Base-by-base conservation (phyloP, 192 early-diverging fungal genomes). In the Chytriomyces confervae region DNA sequence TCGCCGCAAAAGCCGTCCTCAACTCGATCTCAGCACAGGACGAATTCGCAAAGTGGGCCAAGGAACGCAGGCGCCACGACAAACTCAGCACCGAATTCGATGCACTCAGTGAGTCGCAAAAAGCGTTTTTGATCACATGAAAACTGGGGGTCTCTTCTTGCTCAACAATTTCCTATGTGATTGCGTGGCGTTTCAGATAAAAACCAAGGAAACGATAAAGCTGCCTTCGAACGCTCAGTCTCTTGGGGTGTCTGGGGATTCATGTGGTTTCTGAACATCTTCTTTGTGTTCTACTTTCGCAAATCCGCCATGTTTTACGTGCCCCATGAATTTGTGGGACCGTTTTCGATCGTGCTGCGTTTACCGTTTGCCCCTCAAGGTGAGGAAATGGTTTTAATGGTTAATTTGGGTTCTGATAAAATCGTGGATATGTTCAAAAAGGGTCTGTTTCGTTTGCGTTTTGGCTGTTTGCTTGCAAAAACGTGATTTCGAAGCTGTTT, bases 41-140 rank as follows among this genome's bases (percentile, higher is more conserved):
- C 44, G 69, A 79, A 8, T 79, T 79, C 65, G 77, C 77, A 49
- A 61, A 65, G 46, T 97, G 47, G 96, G 96, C 80, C 91, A 96
- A 79, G 94, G 95, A 51, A 95, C 95, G 79, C 93, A 94, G 88
- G 94, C 94, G 6, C 94, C 95, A 94, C 90, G 94, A 62, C 93
- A 97, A 86, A 95, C 93, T 16, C 69, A 79, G 46, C 16, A 51
- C 53, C 16, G 77, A 79, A 49, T 65, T 50, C 49, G 77, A 77
- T 6, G 47, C 6, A 20, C 23, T 72, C 11, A 27, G 77, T 79
- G 44, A 43, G 70, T 63, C 13, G 23, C 20, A 48, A 13, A 13
- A 11, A 23, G 50, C 10, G 23, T 18, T 73, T 36, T 61, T 24
- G n/a, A n/a, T n/a, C 68, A 43, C 13, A 23, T 43, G 49, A 72